Base-by-base conservation (phyloP, 2,329 filamentous ascomycete species). In the Cladosporium austrohemisphaericum region DNA sequence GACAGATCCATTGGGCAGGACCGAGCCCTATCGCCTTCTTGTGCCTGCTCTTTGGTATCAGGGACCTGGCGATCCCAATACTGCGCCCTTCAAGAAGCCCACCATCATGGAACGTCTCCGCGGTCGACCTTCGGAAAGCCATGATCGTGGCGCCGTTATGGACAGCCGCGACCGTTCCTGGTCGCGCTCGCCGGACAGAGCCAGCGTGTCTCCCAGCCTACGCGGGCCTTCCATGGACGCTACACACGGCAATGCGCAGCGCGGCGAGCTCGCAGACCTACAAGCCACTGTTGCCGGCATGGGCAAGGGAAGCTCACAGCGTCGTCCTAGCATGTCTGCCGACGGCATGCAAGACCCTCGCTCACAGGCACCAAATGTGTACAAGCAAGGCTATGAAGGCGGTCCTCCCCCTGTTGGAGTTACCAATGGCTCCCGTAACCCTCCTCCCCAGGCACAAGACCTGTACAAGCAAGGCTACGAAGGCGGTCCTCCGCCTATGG, bases 1-100 rank as follows among this genome's bases (percentile, higher is more conserved):
- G 36, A 83, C 81, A 55, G 90, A 98, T 60, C 92, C 93, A 1
- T 79, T 86, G 0, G 94, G 93, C 11, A 89, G 88, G 55, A 98
- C 93, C 0, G 80, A 83, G 43, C 88, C 90, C 7, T 98, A 98
- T 66, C 78, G 89, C 31, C 71, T 98, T 4, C 77, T 97, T 1
- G 84, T 98, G 4, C 93, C 94, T 9, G 81, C 83, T 46, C 72
- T 98, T 44, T 70, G 70, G 59, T 83, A 73, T 43, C 54, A 64
- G 14, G 66, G 65, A 2, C 50, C 54, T 14, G 53, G 50, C 1
- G 62, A 67, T 38, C 47, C 47, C 5, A 66, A 66, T 41, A 55
- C 52, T 2, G 57, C 59, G 33, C 49, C 41, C 13, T 54, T 57
- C 38, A 48, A 45, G 23, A 56, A 51, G 26, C 52, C 55, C 5